Base-by-base conservation (phyloP, 805 yeast species). In the Wickerhamomyces silvicola region DNA sequence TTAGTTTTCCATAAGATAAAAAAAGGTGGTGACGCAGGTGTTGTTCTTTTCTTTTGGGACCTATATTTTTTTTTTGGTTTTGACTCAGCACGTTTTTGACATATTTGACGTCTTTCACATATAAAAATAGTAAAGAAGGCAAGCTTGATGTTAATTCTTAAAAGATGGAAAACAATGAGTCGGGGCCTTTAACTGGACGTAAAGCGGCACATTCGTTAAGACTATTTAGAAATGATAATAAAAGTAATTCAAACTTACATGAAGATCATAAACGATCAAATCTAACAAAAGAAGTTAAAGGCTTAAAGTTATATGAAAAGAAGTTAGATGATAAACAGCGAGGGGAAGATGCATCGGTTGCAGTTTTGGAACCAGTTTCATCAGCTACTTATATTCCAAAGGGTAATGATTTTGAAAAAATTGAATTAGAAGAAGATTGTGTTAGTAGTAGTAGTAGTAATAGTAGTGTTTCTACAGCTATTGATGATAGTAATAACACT, bases 301-400 rank as follows among this genome's bases (percentile, higher is more conserved):
- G 22, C 17, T 26, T 18, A 6, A 26, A 18, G 12, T 16, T 16
- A 3, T 26, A n/a, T n/a, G n/a, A n/a, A n/a, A n/a, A n/a, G n/a
- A n/a, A n/a, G n/a, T n/a, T n/a, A n/a, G n/a, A n/a, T 31, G 33
- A 13, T 15, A n/a, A 10, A 10, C 13, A n/a, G n/a, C n/a, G n/a
- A n/a, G n/a, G 14, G 21, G n/a, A 14, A 9, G 12, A 13, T 31
- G n/a, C 16, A 13, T 23, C 25, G 20, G 6, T 15, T 10, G 14
- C 39, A 12, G 20, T 56, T 0, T 43, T 74, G 27, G 80, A 78
- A 37, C 83, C 84, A 1, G 72, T 77, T 0, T 75, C 82, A 0
- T 74, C 81, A 2, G 86, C 85, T 1, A 77, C 84, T 1, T 80
- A 78, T 48, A 68, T 76, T 35, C 87, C 87, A 3, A 84, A 79